phyloP scores from a whole-genome alignment of 768 basidiomycete genomes.

The Crassisporium funariophilum region DNA sequence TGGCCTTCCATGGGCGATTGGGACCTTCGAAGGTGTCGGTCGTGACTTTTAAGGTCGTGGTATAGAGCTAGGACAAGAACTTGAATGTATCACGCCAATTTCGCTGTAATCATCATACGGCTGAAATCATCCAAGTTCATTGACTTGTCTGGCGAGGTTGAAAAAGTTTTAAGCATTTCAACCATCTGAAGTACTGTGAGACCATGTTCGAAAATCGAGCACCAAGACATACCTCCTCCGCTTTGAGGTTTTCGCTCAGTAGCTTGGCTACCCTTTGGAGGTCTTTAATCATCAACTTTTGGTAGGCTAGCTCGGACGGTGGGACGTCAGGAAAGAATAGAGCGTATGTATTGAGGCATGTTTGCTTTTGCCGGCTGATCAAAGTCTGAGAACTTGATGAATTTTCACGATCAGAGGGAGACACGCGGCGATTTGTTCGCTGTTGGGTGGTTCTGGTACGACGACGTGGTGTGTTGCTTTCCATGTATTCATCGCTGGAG shows the following conservation, averaged over 20 bases:
- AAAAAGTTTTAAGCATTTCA: conserved; percentile 81
- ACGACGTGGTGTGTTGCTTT: conserved; percentile 18
- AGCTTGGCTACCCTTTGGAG: conserved; percentile 59
- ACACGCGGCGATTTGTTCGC: conserved; percentile 10
- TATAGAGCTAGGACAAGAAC: too few relatives aligned
- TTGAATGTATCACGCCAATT: conserved; percentile 46
- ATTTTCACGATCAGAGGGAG: too few relatives aligned
- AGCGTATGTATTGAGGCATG: conserved; percentile 61
- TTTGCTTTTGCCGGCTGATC: conserved; percentile 51
- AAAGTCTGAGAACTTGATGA: too few relatives aligned
- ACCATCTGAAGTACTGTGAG: conserved; percentile 49
- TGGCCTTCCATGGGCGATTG: too few relatives aligned
- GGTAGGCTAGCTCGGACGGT: conserved; percentile 45
- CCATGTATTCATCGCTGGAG: conserved; percentile 37
- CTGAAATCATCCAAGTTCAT: conserved; percentile 72
- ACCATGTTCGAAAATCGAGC: conserved; percentile 1
- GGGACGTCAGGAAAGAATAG: conserved; percentile 70
- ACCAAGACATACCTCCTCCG: conserved; percentile 61
- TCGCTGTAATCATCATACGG: conserved; percentile 69
- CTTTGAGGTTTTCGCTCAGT: conserved; percentile 70
- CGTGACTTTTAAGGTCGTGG: too few relatives aligned
- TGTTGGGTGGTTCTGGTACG: conserved; percentile 21
- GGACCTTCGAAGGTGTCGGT: too few relatives aligned
- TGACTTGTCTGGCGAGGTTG: conserved; percentile 67
- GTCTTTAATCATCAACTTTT: conserved; percentile 68